Evolutionary conservation across 371 early-diverging fungal genomes (phyloP), one percentile per base, ranked within the genome.

Genomic region (Mortierella sp.): DNA sequence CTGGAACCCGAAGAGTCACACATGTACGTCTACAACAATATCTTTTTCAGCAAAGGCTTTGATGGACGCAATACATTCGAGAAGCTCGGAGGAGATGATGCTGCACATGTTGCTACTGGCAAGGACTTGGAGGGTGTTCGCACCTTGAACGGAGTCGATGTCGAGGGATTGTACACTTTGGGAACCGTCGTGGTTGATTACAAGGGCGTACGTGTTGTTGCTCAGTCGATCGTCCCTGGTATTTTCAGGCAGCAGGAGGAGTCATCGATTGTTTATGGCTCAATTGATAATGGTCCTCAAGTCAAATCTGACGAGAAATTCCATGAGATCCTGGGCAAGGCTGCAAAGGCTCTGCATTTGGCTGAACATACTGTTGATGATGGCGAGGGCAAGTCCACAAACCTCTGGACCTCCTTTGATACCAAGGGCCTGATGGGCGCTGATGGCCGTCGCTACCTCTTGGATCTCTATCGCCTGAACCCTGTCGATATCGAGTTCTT

Each of bases 11-110:
- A 85, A 12, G 93, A 93, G 39, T 89, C 92, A 47, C 94, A 96
- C 80, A 97, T 97, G 95, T 97, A 87, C 71, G 87, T 97, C 57
- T 93, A 96, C 86, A 96, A 97, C 89, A 97, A 96, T 81, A 96
- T 97, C 72, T 97, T 98, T 83, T 96, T 94, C 87, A 95, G 96
- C 81, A 94, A 94, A 78, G 97, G 93, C 5, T 94, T 92, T 65
- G 98, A 97, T 87, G 93, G 94, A 24, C 90, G 94, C 65, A 96
- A 95, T 67, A 90, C 90, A 1, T 96, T 96, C 73, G 92, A 94
- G 47, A 83, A 84, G 10, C 84, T 96, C 22, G 98, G 98, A 66
- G 97, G 96, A n/a, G 91, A 94, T 65, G 95, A 90, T 28, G 98
- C 97, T 22, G 96, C 96, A 1, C 96, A 96, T 74, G 97, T 96